Base-by-base conservation (phyloP, 1,284 basidiomycete species). In the Peniophora sp. region DNA sequence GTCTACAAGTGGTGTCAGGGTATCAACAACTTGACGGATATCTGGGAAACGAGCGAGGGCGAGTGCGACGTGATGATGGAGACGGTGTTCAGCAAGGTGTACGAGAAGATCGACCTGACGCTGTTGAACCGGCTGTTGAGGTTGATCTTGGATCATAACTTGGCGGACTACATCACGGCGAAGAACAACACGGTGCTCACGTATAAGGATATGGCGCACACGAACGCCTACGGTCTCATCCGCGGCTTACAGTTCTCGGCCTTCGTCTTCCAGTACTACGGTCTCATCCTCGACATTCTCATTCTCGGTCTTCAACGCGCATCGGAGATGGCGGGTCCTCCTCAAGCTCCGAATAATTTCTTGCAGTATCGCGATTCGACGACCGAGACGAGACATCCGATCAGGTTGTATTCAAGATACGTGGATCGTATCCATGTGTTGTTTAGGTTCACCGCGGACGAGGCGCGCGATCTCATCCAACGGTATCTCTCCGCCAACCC, bases 1-100 rank as follows among this genome's bases (percentile, higher is more conserved):
- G 93, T 97, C 20, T 98, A 97, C 75, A 98, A 98, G 73, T 94
- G 92, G 91, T 92, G 89, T 60, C 91, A 93, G 69, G 92, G 92
- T 35, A 92, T 94, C 72, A 94, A 94, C 67, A 93, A 94, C 63
- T 67, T 93, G 65, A 92, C 89, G 2, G 93, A 97, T 57, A 83
- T 98, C 32, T 98, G 95, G 94, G 94, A 97, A 71, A 97, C 93
- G 1, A 83, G 83, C 56, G 93, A 98, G 61, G 94, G 95, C 59
- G 93, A 97, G 71, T 96, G 92, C 67, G 89, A 92, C 61, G 95
- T 97, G 36, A 79, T 98, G 74, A 96, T 98, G 91, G 93, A 97
- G 75, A 98, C 95, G 0, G 91, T 95, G 1, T 73, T 96, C 24
- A 93, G 90, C 25, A 92, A 96, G 69, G 93, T 96, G 22, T 97